Evolutionary conservation across 371 early-diverging fungal genomes (phyloP), one percentile per base, ranked within the genome.

Genomic region (Rhizomucor miehei): DNA sequence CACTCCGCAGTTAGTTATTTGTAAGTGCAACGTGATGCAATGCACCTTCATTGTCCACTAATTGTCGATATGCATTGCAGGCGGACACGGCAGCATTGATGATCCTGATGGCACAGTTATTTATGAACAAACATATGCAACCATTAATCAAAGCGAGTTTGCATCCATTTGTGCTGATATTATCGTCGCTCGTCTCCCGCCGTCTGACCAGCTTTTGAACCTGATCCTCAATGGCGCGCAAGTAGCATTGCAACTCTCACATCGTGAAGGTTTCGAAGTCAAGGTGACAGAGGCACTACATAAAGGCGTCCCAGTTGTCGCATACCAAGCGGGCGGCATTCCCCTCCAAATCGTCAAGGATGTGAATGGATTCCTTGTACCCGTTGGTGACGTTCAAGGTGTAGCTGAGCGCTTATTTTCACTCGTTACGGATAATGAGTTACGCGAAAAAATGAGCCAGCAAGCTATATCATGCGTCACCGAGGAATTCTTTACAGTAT

Each of bases 231-330:
- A 86, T 23, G 81, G 85, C 23, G 85, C 91, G 3, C 62, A 80
- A 56, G 80, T 89, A 17, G 86, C 88, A 6, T 67, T 90, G 29
- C 94, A 94, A 69, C 75, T 94, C 9, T 90, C 90, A 1, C 84
- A 84, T 39, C 80, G 90, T 41, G 93, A 93, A 75, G 94, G 94
- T 12, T 92, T 91, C 45, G 93, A 94, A 68, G 84, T 94, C 75
- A 94, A 94, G 69, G 89, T 94, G n/a, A 92, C 93, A 3, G 94
- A 94, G 56, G 82, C 90, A 3, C 71, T 92, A 19, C 66, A 79
- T 25, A 92, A 94, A 62, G 81, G 71, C 43, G 64, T 82, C 6
- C 89, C 88, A 4, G 84, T 88, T 1, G 62, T 90, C 48, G 87
- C 85, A 6, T 89, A 58, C 16, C 14, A 51, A 29, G 78, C 85